Percentiles rank a stretch among this genome's conserved stretches.
Evolutionary conservation across 2,329 filamentous ascomycete genomes (phyloP).

Genomic region (Phyllachora maydis): DNA sequence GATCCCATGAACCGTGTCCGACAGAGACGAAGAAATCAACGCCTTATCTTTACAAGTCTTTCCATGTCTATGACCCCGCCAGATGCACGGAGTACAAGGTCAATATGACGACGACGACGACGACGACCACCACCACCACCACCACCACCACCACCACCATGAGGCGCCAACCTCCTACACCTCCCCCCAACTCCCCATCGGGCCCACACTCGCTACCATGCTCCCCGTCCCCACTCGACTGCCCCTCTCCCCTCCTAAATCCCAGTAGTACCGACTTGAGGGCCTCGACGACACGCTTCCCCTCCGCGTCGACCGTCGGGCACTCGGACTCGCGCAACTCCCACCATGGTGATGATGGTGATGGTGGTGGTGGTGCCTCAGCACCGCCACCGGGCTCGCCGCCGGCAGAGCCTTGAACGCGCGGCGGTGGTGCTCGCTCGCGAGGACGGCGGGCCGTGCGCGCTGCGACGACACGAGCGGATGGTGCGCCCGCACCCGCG

Average conservation of each 20-base stretch:
- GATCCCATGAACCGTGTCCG: too few relatives aligned
- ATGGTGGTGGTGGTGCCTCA: constrained; percentile 22
- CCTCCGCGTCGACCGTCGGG: constrained; percentile 46
- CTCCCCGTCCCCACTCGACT: constrained; percentile 61
- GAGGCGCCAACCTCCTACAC: too few relatives aligned
- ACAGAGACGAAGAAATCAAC: too few relatives aligned
- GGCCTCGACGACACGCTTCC: constrained; percentile 58
- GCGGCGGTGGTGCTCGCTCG: constrained; percentile 19
- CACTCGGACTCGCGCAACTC: constrained; percentile 78
- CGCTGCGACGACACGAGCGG: constrained; percentile 66
- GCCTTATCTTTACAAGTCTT: too few relatives aligned
- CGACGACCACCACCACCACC: too few relatives aligned
- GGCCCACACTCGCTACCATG: constrained; percentile 42
- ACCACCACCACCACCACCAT: too few relatives aligned
- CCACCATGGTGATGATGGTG: constrained; percentile 19
- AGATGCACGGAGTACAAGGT: too few relatives aligned
- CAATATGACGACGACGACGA: too few relatives aligned
- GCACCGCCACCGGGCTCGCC: constrained; percentile 20
- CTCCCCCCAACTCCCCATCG: constrained; percentile 64
- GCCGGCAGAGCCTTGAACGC: constrained; percentile 33
- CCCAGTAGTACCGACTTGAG: constrained; percentile 79
- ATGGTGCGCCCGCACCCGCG: constrained; percentile 73
- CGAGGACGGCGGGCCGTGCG: too few relatives aligned
- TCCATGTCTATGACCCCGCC: too few relatives aligned
- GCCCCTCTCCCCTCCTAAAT: constrained; percentile 66